Evolutionary conservation across 306 rosid species (phyloP).

Genomic region (Potentilla sterilis): DNA sequence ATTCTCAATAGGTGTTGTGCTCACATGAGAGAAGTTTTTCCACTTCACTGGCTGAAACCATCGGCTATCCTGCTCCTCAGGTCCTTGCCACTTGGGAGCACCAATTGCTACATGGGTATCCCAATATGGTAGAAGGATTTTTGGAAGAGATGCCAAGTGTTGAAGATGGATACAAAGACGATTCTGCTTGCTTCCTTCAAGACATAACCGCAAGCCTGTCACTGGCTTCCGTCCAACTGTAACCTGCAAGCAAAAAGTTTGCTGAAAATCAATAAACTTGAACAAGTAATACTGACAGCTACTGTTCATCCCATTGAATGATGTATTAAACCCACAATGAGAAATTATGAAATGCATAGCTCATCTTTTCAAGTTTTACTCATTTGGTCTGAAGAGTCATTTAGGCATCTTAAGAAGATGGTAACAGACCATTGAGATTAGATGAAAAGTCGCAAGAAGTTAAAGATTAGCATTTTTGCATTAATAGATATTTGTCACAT

Average conservation of each 20-base stretch:
- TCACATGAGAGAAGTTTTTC: conserved; percentile 82
- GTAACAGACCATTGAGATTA: not conserved
- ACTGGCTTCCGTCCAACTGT: conserved; percentile 86
- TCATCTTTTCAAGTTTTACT: not conserved
- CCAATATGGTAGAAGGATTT: conserved; percentile 73
- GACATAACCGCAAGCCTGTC: conserved; percentile 65
- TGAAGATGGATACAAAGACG: conserved; percentile 77
- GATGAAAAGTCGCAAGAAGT: not conserved
- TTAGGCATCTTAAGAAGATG: conserved; percentile 16
- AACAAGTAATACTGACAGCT: not conserved
- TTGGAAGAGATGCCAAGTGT: conserved; percentile 73
- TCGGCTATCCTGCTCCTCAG: conserved; percentile 87
- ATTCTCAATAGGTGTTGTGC: conserved; percentile 82
- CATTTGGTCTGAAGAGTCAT: not conserved
- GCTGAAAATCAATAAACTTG: not conserved
- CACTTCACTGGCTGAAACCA: conserved; percentile 89
- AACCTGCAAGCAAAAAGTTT: conserved; percentile 47
- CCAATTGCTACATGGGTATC: conserved; percentile 73
- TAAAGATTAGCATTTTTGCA: not conserved
- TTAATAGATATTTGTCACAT: not conserved
- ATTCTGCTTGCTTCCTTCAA: conserved; percentile 78
- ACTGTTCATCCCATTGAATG: not conserved
- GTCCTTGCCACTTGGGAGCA: conserved; percentile 88
- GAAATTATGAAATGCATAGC: not conserved
- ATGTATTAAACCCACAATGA: not conserved